Conservation (phyloP, 345 rosid species). For the Corymbia maculata region DNA sequence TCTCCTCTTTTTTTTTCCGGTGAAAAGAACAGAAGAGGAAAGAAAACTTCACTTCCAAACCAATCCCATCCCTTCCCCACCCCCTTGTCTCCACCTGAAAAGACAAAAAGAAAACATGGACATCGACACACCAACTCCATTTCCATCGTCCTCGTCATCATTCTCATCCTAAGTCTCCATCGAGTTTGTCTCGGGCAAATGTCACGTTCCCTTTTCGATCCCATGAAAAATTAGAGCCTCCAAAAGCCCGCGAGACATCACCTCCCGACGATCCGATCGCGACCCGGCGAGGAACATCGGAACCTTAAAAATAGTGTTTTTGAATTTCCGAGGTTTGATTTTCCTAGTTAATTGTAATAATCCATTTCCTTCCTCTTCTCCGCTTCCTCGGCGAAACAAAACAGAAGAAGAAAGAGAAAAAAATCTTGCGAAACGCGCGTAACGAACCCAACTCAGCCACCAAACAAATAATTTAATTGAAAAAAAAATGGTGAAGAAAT, state of each 20-base stretch:
- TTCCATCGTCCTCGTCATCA: neutral
- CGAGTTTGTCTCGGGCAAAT: neutral
- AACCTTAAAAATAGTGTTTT: neutral
- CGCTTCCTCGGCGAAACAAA: neutral
- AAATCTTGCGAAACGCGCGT: conserved; percentile 8
- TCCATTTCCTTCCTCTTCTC: neutral
- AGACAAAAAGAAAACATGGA: neutral
- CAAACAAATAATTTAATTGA: neutral
- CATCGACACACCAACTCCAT: neutral
- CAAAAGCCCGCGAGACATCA: neutral
- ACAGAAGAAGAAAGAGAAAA: neutral
- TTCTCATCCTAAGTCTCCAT: neutral
- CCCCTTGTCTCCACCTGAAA: neutral
- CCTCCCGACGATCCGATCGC: neutral
- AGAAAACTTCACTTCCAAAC: neutral
- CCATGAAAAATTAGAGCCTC: neutral
- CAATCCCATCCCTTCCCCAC: neutral
- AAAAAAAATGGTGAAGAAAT: too few species aligned
- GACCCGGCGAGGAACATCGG: neutral
- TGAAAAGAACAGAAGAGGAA: neutral
- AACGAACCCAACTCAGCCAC: neutral
- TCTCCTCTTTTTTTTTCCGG: neutral
- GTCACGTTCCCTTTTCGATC: neutral
- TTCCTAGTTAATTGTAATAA: neutral
- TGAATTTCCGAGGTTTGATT: neutral